Evolutionary conservation across 192 early-diverging fungal species (phyloP), one percentile per base, ranked within the genome.

Genomic region (Backusella parvicylindrica): DNA sequence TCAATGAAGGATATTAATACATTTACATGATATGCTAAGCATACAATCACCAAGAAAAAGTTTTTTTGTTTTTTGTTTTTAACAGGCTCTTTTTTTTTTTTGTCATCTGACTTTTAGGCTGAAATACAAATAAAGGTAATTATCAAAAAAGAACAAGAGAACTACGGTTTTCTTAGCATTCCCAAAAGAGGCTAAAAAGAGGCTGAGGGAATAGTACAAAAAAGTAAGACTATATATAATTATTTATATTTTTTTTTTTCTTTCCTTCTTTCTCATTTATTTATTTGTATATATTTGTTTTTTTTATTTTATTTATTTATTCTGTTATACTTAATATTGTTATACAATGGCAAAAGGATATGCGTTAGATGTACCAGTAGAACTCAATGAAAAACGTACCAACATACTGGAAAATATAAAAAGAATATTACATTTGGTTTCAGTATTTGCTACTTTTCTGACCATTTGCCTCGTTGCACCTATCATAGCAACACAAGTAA

Each of bases 381-480:
- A 53, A 21, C 71, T 81, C 16, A 41, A 75, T 18, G 71, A 72
- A 12, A 73, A 66, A 41, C 26, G 37, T 13, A 66, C 76, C 64
- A 66, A 71, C 7, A 28, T 50, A 13, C 32, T 81, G 18, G 32
- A 33, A 31, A 36, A 41, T 9, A 67, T 56, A 30, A 81, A 77
- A 33, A 70, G 43, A 23, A 53, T 38, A 11, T 23, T 81, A n/a
- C 79, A 81, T 21, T 37, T 76, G 11, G 13, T 63, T 30, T 64
- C 76, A 26, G n/a, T 68, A 18, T 43, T 43, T n/a, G 21, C 56
- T 13, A 81, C 53, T 36, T 43, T 81, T 15, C 11, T 81, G 37
- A 71, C 71, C 5, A 69, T 81, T 21, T 70, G 67, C 35, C 31
- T 81, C 16, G 41, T 81, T 36, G 79, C 75, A 9, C 79, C 79